A percentile compares a stretch with the other conserved stretches of the same genome.
These are phyloP conservation scores for Neoascochyta sp. DNA, from an alignment of 2,329 filamentous ascomycete species.

Conservation along the genomic window DNA sequence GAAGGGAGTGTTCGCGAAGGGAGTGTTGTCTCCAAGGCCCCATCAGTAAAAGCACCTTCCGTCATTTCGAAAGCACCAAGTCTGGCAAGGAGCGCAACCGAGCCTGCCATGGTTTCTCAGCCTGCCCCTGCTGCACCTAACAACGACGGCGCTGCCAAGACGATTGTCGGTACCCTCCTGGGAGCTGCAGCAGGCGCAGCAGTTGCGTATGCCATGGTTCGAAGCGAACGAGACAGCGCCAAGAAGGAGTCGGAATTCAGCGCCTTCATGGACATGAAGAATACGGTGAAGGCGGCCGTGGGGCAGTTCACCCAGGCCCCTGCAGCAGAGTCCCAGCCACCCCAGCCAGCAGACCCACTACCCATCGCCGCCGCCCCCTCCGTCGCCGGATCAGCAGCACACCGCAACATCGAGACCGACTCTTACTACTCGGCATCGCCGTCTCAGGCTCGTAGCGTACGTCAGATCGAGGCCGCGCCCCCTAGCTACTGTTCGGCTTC, in stretches of 20 bases:
- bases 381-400: conserved; percentile 21
- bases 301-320: conserved; percentile 28
- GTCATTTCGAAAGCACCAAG: conserved; percentile 19
- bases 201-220: conserved; percentile 70
- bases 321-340: conserved; percentile 22
- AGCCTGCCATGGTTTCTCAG: conserved; percentile 26
- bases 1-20: no score
- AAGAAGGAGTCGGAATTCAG: conserved; percentile 43
- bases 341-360: conserved; percentile 30
- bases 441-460: conserved; percentile 12
- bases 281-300: conserved; percentile 27
- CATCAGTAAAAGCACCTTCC: conserved; percentile 17
- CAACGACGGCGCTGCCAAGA: conserved; percentile 55
- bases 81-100: conserved; percentile 32
- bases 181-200: conserved; percentile 76
- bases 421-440: conserved; percentile 30
- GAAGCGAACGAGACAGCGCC: conserved; percentile 52
- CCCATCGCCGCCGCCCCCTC: conserved; percentile 25
- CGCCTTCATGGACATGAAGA: conserved; percentile 33
- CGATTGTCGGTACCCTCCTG: conserved; percentile 70
- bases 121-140: conserved; percentile 23
- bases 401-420: conserved; percentile 39
- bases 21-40: conserved; percentile 28
- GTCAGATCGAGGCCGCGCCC: conserved; percentile 42
- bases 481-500: conserved; percentile 34